These are phyloP conservation scores for Exophiala xenobiotica DNA, from an alignment of 2,329 filamentous ascomycete genomes.

Conservation along the genomic window DNA sequence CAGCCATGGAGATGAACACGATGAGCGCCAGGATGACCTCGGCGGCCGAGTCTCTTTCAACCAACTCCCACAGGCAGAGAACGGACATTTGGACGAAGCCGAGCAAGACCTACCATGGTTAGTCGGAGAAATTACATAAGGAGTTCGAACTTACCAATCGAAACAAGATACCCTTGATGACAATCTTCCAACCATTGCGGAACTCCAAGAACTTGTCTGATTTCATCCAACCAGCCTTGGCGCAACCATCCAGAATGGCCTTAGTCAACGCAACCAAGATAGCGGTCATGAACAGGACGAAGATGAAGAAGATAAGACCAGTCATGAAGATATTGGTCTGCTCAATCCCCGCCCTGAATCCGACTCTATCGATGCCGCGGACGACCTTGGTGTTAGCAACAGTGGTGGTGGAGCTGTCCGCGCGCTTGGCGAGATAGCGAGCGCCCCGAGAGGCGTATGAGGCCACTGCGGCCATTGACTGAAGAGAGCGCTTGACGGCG, in stretches of 20 bases:
- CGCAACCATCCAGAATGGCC: conserved; percentile 71
- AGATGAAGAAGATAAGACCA: conserved; percentile 80
- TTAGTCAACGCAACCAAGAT: conserved; percentile 77
- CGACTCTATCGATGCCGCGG: conserved; percentile 82
- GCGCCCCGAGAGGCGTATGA: conserved; percentile 15
- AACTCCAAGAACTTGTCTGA: conserved; percentile 87
- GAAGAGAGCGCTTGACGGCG: conserved; percentile 46
- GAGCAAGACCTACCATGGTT: conserved; percentile 62
- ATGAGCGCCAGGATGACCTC: conserved; percentile 84
- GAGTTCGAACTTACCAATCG: conserved; percentile 57
- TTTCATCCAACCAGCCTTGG: conserved; percentile 75
- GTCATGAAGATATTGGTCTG: conserved; percentile 92
- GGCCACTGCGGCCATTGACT: conserved; percentile 32
- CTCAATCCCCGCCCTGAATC: conserved; percentile 82
- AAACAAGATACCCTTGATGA: conserved; percentile 91
- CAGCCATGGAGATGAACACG: conserved; percentile 78
- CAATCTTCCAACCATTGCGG: conserved; percentile 88
- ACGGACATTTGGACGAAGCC: conserved; percentile 90
- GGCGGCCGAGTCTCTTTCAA: conserved; percentile 77
- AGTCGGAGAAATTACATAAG: conserved; percentile 2
- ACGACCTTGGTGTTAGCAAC: conserved; percentile 57
- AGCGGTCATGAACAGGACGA: conserved; percentile 75
- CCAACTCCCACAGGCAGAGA: conserved; percentile 91
- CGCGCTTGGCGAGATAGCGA: conserved; percentile 53
- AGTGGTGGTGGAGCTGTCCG: conserved; percentile 47